Evolutionary conservation across 257 asterid genomes (phyloP), one percentile per base, ranked within the genome.

Genomic region (Solanum bukasovii): DNA sequence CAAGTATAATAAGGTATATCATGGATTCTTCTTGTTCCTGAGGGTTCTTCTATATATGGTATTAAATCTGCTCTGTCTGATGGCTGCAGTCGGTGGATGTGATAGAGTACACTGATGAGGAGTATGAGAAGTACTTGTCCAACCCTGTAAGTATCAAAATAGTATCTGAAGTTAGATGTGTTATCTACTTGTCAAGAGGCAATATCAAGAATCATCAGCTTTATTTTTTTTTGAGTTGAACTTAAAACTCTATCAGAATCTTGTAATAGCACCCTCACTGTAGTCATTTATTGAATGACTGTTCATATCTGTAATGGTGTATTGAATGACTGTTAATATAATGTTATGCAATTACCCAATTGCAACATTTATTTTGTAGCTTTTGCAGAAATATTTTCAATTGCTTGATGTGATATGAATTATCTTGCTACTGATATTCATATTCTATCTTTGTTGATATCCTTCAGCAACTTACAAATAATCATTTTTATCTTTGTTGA

Each of bases 21-120:
- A 86, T 46, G 38, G 71, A 35, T 27, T 81, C 29, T 40, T 33
- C 49, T 86, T 73, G 52, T 73, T 86, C 40, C 81, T 73, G 73
- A 85, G 52, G 46, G 29, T 88, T 88, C 49, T 85, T 89, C 25
- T 5, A 78, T 86, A 5, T 84, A 16, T 90, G 71, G 33, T 82
- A 65, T 90, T 85, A 61, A 44, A 71, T 82, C 70, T 82, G 29
- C 42, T 44, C 40, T 49, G 21, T 49, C 70, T 82, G 16, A 46
- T 86, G 84, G 68, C 59, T 92, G 93, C 98, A 97, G 99, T 93
- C 96, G 16, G 98, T 94, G 92, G 99, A 96, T 84, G 94, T 96
- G 91, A 91, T 93, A 91, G 94, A 95, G 94, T 97, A 96, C 91
- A 96, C 99, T 7, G 94, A 93, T 52, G 99, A 95, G 92, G 99